Percentiles rank a stretch among this genome's conserved stretches.
phyloP scores from a whole-genome alignment of 1,139 yeast species.

The Hansenula lynferdii region DNA sequence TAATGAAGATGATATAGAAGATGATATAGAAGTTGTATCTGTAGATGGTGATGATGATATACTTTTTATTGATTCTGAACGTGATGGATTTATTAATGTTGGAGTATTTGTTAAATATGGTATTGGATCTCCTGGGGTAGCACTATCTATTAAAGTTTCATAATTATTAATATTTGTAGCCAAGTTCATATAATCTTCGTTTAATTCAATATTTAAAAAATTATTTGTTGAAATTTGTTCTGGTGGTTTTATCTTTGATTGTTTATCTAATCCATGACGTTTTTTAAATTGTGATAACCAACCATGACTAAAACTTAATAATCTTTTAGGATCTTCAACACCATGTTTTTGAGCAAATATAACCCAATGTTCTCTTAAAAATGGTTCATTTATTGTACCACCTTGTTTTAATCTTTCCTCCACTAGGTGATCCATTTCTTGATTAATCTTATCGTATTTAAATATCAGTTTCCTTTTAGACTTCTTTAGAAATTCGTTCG shows the following conservation, averaged over 20 bases:
- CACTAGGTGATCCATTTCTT: constrained; percentile 53
- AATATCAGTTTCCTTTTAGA: constrained; percentile 45
- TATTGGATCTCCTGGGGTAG: not conserved
- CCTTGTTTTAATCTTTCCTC: constrained; percentile 38
- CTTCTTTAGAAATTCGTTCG: constrained; percentile 29
- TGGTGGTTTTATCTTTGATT: not conserved
- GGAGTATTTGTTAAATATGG: not conserved
- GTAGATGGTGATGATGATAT: no score
- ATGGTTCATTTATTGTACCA: constrained; percentile 49
- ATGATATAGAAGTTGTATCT: not conserved
- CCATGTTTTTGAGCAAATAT: constrained; percentile 51
- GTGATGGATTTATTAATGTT: not conserved
- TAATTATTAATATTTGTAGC: constrained; percentile 6
- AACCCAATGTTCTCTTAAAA: constrained; percentile 52
- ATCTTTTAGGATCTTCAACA: constrained; percentile 54
- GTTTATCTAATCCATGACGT: constrained; percentile 37
- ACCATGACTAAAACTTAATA: constrained; percentile 52
- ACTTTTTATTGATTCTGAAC: not conserved
- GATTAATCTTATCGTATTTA: constrained; percentile 53
- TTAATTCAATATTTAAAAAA: not conserved
- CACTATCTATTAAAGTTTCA: constrained; percentile 7
- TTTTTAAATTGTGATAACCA: constrained; percentile 59
- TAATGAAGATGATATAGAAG: no score
- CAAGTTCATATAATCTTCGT: constrained; percentile 12
- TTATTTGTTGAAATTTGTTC: constrained; percentile 16